Percentiles rank a stretch among this genome's conserved stretches.
Evolutionary conservation across 805 yeast species (phyloP).

Genomic region (Hanseniaspora taiwanica): DNA sequence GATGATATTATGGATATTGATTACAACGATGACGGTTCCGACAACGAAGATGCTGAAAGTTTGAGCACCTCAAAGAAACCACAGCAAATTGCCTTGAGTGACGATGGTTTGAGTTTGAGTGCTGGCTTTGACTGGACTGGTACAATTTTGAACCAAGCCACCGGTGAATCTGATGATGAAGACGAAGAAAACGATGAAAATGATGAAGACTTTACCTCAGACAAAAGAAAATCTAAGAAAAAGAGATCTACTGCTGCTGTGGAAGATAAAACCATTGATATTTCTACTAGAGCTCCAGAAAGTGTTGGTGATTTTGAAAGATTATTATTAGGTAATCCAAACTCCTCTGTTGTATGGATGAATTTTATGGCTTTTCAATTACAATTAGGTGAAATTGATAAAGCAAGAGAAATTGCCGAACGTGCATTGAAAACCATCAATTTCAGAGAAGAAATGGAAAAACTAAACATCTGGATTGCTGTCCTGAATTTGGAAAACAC

Average conservation of each 20-base stretch:
- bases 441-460: constrained; percentile 86
- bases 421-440: constrained; percentile 85
- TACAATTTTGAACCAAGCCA: constrained; percentile 69
- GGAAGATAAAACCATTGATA: constrained; percentile 76
- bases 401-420: constrained; percentile 85
- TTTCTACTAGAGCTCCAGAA: constrained; percentile 79
- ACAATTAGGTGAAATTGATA: constrained; percentile 85
- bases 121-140: constrained; percentile 93
- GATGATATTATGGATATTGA: constrained; percentile 19
- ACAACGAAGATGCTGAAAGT: constrained; percentile 12
- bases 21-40: constrained; percentile 19
- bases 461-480: constrained; percentile 92
- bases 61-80: constrained; percentile 14
- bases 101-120: constrained; percentile 58
- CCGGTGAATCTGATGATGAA: constrained; percentile 41
- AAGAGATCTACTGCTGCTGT: constrained; percentile 29
- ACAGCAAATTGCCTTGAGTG: constrained; percentile 14
- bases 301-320: constrained; percentile 88
- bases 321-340: constrained; percentile 79
- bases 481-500: constrained; percentile 84
- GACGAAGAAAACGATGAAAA: constrained; percentile 42
- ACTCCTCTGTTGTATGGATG: constrained; percentile 92
- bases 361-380: constrained; percentile 96
- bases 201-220: constrained; percentile 35
- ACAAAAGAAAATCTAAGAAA: constrained; percentile 33